These are phyloP conservation scores for Austropuccinia psidii DNA, from an alignment of 1,284 basidiomycete species.

Conservation along the genomic window DNA sequence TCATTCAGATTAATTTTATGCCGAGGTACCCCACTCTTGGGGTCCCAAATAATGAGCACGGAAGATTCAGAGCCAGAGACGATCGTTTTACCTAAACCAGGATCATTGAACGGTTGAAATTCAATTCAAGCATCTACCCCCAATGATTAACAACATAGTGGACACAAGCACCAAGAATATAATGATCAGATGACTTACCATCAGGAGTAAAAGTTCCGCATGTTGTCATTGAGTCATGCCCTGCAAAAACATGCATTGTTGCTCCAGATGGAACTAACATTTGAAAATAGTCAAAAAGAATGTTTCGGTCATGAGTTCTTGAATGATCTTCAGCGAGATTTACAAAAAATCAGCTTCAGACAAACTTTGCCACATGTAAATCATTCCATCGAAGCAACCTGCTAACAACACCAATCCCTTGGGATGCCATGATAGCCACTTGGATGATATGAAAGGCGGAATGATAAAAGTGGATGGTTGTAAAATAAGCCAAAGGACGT, in stretches of 20 bases:
- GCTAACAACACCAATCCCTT: slow-evolving; percentile 80
- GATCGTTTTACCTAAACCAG: slow-evolving; percentile 65
- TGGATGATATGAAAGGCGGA: slow-evolving; percentile 1
- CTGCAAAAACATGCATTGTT: slow-evolving; percentile 90
- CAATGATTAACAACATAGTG: too few species aligned
- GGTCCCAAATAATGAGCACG: slow-evolving; percentile 84
- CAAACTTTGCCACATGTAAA: slow-evolving; percentile 93
- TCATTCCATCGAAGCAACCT: slow-evolving; percentile 83
- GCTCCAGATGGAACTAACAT: slow-evolving; percentile 75
- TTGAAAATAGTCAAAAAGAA: slow-evolving; percentile 21
- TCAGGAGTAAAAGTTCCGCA: slow-evolving; percentile 89
- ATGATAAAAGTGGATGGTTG: not conserved
- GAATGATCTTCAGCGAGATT: not conserved
- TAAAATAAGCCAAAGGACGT: not conserved
- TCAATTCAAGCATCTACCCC: too few species aligned
- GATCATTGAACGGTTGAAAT: too few species aligned
- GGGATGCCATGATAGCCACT: slow-evolving; percentile 97
- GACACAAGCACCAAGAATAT: not conserved
- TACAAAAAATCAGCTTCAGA: slow-evolving; percentile 18
- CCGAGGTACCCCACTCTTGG: slow-evolving; percentile 64
- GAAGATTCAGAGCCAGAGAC: slow-evolving; percentile 79
- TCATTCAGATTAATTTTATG: slow-evolving; percentile 70
- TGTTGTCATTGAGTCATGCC: slow-evolving; percentile 75
- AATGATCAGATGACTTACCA: slow-evolving; percentile 53
- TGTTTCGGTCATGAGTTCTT: not conserved